Base-by-base conservation (phyloP, 2,329 filamentous ascomycete species). In the Colletotrichum sublineola region DNA sequence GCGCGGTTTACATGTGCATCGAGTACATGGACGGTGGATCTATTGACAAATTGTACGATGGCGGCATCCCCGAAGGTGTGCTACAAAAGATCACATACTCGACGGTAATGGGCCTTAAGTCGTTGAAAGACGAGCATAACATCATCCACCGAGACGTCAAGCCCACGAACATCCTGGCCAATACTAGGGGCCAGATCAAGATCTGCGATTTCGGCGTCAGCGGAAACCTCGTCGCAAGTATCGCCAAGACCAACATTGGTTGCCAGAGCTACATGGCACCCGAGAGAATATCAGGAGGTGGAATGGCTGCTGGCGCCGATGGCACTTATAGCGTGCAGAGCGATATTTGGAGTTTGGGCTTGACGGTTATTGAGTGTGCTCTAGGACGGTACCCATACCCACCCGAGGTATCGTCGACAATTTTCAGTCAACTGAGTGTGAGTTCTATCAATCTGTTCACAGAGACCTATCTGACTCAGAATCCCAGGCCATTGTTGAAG, bases 221-320 rank as follows among this genome's bases (percentile, higher is more conserved):
- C 76, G 96, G 96, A 65, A 99, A 99, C 78, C 85, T 99, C 33
- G 96, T 99, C 31, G 96, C 96, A 33, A 97, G 95, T 84, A 98
- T 98, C 78, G 96, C 96, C 63, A 97, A 97, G 84, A 99, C 96
- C 38, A 99, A 99, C 80, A 99, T 99, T 78, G 96, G 96, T 50
- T 99, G 96, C 79, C 96, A 99, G 83, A 98, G 95, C 79, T 99
- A 99, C 84, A 99, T 99, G 96, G 96, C 96, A 0, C 96, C 96
- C 0, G 96, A 99, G 82, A 88, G 96, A 75, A 99, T 99, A 78
- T 94, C 94, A 11, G 94, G 94, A 61, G 95, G 95, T 68, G 93
- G 93, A 31, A 90, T 95, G 78, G 90, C 93, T 71, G 89, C 92
- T 74, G 87, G 91, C 24, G 89, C 91, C 71, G 92, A 92, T 71